Conservation (phyloP, 768 basidiomycete genomes). For the Phanerochaete carnosa region DNA sequence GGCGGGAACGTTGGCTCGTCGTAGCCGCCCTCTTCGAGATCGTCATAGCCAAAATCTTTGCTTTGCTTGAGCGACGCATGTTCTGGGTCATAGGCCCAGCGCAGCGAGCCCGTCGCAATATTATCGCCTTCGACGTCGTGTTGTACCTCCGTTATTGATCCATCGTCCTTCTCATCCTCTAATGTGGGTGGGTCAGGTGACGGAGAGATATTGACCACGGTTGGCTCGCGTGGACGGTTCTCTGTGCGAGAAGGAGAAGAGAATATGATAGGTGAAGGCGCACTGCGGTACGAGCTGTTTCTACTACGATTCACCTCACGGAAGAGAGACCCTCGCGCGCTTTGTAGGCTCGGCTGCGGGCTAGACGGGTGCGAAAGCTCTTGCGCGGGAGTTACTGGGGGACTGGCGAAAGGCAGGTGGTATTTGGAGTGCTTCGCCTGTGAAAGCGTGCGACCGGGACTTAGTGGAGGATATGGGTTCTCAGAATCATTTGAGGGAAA, state of each 20-base stretch:
- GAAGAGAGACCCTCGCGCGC: slow-evolving; percentile 3
- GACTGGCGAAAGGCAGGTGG: slow-evolving; percentile 8
- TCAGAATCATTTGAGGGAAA: neutral
- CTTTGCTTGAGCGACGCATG: slow-evolving; percentile 15
- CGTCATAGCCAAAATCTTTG: slow-evolving; percentile 16
- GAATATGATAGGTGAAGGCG: slow-evolving; percentile 25
- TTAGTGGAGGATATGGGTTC: neutral
- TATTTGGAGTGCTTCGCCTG: slow-evolving; percentile 8
- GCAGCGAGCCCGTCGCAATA: slow-evolving; percentile 16
- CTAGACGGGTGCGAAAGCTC: slow-evolving; percentile 7
- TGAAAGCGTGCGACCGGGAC: slow-evolving; percentile 5
- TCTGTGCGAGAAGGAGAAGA: slow-evolving; percentile 15
- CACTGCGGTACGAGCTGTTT: slow-evolving; percentile 3
- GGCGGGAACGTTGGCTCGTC: slow-evolving; percentile 9
- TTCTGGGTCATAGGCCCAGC: slow-evolving; percentile 18
- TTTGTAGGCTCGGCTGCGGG: slow-evolving; percentile 9
- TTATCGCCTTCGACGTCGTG: slow-evolving; percentile 8
- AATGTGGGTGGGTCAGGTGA: slow-evolving; percentile 5
- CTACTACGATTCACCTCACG: neutral
- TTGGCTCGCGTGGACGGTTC: slow-evolving; percentile 2
- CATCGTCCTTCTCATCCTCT: slow-evolving; percentile 18
- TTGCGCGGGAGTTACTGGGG: neutral
- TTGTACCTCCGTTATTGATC: slow-evolving; percentile 4
- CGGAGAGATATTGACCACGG: slow-evolving; percentile 5
- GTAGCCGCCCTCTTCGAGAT: slow-evolving; percentile 10